Evolutionary conservation across 2,329 filamentous ascomycete genomes (phyloP), one percentile per base, ranked within the genome.

Genomic region (Aspergillus sp.): DNA sequence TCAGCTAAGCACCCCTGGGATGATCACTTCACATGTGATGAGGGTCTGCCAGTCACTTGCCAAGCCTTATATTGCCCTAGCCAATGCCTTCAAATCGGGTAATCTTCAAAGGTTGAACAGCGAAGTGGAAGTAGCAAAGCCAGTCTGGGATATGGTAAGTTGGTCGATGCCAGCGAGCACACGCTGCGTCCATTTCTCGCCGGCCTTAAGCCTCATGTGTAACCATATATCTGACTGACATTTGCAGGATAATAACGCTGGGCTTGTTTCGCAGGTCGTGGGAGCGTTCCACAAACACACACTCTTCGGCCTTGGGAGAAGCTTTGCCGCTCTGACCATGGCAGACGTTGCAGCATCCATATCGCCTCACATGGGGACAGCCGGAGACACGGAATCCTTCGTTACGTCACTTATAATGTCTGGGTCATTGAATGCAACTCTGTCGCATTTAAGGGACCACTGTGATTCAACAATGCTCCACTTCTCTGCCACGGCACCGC

Each of bases 281-380:
- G 64, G 72, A 13, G 77, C 82, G 7, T 84, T 88, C 52, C 77
- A 82, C 45, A 77, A 78, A 47, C 86, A 81, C 64, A 78, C 82
- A 38, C 75, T 96, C 36, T 67, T 80, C 20, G 77, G 77, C 37
- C 68, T 96, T 15, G 77, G 79, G 27, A 72, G 74, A 32, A 78
- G 84, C 3, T 95, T 89, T 51, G 70, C 72, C 19, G 74, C 76
- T 4, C 63, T 80, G 20, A 70, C 73, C 3, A 60, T 80, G 7
- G 57, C 64, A 4, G 68, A 69, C 30, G 55, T 71, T 11, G 48
- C 57, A 12, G 50, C 49, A 33, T 52, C 51, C 31, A 56, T 53
- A 29, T 52, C 49, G 5, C 47, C 49, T 4, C 43, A 49, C 28
- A 48, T 48, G 5, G 31, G 35, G 6, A 39, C 51, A 33, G 29